These are phyloP conservation scores for Pseudocercospora ulei DNA, from an alignment of 2,329 filamentous ascomycete species.

Conservation along the genomic window DNA sequence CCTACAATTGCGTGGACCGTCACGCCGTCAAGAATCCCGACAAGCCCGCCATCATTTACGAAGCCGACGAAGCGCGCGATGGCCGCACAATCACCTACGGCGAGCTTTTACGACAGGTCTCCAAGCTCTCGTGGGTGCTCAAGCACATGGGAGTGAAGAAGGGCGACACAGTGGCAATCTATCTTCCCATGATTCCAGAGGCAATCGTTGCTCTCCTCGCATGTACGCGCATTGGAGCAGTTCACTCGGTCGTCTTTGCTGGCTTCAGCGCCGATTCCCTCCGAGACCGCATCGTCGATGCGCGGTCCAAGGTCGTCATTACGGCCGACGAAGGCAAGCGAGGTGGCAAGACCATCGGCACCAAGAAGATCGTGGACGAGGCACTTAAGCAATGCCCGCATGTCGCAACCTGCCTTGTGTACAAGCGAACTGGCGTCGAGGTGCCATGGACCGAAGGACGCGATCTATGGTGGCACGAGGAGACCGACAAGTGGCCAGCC, in stretches of 20 bases:
- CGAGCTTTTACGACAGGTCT: constrained; percentile 88
- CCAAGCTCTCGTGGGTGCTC: constrained; percentile 72
- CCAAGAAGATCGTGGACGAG: constrained; percentile 98
- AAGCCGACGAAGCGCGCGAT: constrained; percentile 81
- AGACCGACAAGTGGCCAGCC: constrained; percentile 89
- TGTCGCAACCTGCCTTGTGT: constrained; percentile 77
- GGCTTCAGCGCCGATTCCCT: constrained; percentile 96
- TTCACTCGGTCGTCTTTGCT: constrained; percentile 96
- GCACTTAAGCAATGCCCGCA: constrained; percentile 91
- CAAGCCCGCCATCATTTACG: constrained; percentile 94
- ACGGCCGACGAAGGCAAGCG: constrained; percentile 97
- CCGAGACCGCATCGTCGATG: constrained; percentile 87
- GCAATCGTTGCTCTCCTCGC: constrained; percentile 85
- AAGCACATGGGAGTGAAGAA: constrained; percentile 95
- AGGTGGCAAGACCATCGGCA: constrained; percentile 91
- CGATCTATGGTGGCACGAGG: constrained; percentile 97
- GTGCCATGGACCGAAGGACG: constrained; percentile 82
- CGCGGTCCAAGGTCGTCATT: constrained; percentile 83
- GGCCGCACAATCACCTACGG: constrained; percentile 86
- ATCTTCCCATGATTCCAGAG: constrained; percentile 98
- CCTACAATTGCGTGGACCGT: constrained; percentile 93
- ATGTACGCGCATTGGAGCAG: constrained; percentile 80
- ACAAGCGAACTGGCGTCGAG: constrained; percentile 87
- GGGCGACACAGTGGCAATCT: constrained; percentile 93
- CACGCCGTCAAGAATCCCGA: constrained; percentile 92